Evolutionary conservation across 2,329 filamentous ascomycete species (phyloP).

Genomic region (Ophiostoma montium): DNA sequence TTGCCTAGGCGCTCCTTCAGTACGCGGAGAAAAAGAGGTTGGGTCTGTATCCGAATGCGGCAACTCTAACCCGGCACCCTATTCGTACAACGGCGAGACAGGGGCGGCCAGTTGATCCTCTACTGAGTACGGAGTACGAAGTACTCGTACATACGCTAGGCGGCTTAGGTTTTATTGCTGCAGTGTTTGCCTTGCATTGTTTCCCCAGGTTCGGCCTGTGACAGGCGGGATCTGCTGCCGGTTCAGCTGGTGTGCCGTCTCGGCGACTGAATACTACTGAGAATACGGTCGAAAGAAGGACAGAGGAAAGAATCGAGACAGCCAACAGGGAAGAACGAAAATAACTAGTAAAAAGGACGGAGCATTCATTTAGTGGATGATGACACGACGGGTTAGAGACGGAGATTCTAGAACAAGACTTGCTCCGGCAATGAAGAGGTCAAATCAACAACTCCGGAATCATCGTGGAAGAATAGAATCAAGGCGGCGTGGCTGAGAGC

Average conservation of each 20-base stretch:
- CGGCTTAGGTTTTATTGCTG: background rate
- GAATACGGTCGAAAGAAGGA: too few relatives aligned
- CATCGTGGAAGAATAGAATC: background rate
- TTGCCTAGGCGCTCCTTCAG: background rate
- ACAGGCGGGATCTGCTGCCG: background rate
- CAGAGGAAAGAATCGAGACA: too few relatives aligned
- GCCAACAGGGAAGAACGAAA: too few relatives aligned
- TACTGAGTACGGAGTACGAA: too few relatives aligned
- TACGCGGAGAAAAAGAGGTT: background rate
- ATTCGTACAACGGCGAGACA: background rate
- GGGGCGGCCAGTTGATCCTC: background rate
- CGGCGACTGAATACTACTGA: too few relatives aligned
- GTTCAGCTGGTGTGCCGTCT: too few relatives aligned
- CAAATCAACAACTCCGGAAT: background rate
- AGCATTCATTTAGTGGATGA: too few relatives aligned
- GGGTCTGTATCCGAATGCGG: background rate
- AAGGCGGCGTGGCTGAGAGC: background rate
- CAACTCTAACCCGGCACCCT: background rate
- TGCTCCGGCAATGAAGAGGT: too few relatives aligned
- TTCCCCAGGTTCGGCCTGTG: background rate
- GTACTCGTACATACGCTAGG: background rate
- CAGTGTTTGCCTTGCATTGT: background rate
- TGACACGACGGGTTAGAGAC: too few relatives aligned
- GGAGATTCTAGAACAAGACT: too few relatives aligned
- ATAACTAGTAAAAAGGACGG: too few relatives aligned